Conservation (phyloP, 208 protist species). For the Acanthamoeba lugdunensis region DNA sequence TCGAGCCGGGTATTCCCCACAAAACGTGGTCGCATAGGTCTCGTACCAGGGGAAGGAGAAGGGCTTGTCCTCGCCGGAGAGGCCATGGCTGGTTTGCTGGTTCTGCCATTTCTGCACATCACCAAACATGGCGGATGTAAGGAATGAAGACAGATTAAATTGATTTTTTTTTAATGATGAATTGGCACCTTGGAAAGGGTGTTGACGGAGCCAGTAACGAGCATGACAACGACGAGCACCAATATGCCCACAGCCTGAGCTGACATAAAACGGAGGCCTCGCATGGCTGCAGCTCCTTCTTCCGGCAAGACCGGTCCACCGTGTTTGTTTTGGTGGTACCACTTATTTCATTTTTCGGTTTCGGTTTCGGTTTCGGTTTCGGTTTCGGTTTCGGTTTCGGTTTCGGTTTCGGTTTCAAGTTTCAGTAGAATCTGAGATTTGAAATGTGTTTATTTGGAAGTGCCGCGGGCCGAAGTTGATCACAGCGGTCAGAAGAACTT, state of each 20-base stretch:
- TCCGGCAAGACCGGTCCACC: background rate
- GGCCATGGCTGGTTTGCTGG: background rate
- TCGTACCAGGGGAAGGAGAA: slow-evolving; percentile 45
- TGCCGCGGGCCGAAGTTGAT: too few relatives aligned
- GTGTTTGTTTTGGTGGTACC: background rate
- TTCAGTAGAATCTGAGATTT: too few relatives aligned
- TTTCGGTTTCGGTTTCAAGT: too few relatives aligned
- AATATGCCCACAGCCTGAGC: slow-evolving; percentile 1
- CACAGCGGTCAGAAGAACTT: background rate
- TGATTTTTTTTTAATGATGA: background rate
- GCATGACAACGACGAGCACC: slow-evolving; percentile 38
- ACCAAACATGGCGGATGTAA: background rate
- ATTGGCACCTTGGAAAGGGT: slow-evolving; percentile 34
- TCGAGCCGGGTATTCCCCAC: background rate
- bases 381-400: too few relatives aligned
- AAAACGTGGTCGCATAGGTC: background rate
- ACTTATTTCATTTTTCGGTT: too few relatives aligned
- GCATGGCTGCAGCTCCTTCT: background rate
- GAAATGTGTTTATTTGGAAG: background rate
- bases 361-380: too few relatives aligned
- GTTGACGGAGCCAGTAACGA: slow-evolving; percentile 68
- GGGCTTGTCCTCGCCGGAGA: slow-evolving; percentile 10
- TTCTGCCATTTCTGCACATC: slow-evolving; percentile 37
- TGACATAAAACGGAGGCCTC: background rate
- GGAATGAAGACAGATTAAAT: background rate